phyloP scores from a whole-genome alignment of 352 stramenopile genomes.

The Phytophthora uliginosa region DNA sequence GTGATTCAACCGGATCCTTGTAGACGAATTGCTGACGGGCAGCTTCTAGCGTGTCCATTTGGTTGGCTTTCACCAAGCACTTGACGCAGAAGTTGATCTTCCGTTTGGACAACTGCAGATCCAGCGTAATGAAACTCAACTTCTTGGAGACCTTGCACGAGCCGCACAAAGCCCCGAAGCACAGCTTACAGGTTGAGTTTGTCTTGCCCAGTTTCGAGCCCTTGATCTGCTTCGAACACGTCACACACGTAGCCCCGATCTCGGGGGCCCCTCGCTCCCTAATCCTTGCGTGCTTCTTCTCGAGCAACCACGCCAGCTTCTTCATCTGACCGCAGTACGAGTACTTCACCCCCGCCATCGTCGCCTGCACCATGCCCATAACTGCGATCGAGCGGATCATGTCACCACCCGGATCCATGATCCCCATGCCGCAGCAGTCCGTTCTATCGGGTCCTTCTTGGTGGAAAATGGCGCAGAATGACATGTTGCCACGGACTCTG shows the following conservation, averaged over 20 bases:
- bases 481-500: conserved; percentile 49
- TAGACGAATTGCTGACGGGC: conserved; percentile 23
- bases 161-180: conserved; percentile 15
- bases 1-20: neutral
- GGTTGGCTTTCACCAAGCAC: conserved; percentile 29
- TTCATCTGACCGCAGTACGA: conserved; percentile 48
- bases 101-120: neutral
- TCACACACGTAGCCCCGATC: conserved; percentile 11
- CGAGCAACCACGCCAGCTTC: conserved; percentile 36
- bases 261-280: conserved; percentile 6
- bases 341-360: conserved; percentile 34
- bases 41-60: conserved; percentile 26
- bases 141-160: conserved; percentile 35
- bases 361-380: conserved; percentile 20
- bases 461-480: conserved; percentile 45
- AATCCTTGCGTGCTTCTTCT: conserved; percentile 12
- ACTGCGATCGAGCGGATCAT: conserved; percentile 30
- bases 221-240: conserved; percentile 21
- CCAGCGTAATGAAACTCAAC: conserved; percentile 30
- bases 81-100: conserved; percentile 32
- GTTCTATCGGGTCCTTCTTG: conserved; percentile 23
- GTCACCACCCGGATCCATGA: conserved; percentile 32
- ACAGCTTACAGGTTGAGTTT: conserved; percentile 25
- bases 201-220: neutral
- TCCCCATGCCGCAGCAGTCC: conserved; percentile 18